Percentiles rank a stretch among this genome's conserved stretches.
phyloP scores from a whole-genome alignment of 129 eudicot species.

The Chrysanthemum seticuspe region DNA sequence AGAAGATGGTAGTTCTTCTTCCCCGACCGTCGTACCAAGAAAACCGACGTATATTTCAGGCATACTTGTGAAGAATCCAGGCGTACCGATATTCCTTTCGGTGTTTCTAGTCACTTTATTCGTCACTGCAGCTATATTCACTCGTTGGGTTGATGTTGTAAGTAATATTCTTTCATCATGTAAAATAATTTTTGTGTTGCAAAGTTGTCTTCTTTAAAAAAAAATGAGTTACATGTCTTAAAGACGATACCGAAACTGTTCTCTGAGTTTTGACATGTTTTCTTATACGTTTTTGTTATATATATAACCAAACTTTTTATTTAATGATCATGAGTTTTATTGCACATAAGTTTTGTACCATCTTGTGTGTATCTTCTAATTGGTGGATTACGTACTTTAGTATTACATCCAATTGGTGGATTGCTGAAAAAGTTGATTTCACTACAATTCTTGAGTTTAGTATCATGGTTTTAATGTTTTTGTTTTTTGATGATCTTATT shows the following conservation, averaged over 20 bases:
- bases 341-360: background rate
- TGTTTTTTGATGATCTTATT: no score
- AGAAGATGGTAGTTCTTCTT: constrained; percentile 20
- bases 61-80: constrained; percentile 27
- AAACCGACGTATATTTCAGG: constrained; percentile 23
- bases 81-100: constrained; percentile 22
- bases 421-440: background rate
- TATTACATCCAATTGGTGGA: no score
- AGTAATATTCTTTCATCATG: constrained; percentile 1
- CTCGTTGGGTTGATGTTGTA: constrained; percentile 47
- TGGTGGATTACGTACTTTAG: no score
- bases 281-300: background rate
- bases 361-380: no score
- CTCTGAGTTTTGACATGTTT: no score
- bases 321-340: background rate
- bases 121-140: constrained; percentile 35
- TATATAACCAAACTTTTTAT: background rate
- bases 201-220: background rate
- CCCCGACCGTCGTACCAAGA: constrained; percentile 19
- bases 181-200: background rate
- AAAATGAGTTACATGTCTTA: no score
- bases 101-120: constrained; percentile 36
- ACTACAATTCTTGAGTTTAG: background rate
- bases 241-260: no score
- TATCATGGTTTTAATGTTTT: no score